Evolutionary conservation across 805 yeast species (phyloP).

Genomic region (Danielia reshetovae): DNA sequence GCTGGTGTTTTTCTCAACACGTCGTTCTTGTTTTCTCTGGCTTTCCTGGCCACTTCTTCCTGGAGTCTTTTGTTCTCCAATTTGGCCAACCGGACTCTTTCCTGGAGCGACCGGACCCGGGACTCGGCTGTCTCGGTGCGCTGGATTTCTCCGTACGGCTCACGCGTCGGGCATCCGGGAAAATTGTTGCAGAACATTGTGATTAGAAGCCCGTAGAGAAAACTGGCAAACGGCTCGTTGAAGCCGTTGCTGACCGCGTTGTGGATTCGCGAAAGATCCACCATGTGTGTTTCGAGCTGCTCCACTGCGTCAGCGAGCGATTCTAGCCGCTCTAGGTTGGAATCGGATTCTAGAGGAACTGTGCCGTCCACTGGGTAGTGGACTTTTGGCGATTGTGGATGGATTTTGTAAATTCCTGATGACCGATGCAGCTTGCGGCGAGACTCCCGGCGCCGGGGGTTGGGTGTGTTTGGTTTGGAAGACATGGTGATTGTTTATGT

Average conservation of each 20-base stretch:
- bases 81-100: conserved; percentile 17
- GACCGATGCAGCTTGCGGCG: conserved; percentile 22
- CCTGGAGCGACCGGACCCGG: conserved; percentile 20
- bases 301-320: conserved; percentile 39
- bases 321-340: conserved; percentile 38
- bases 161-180: conserved; percentile 36
- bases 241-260: conserved; percentile 54
- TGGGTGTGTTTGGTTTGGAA: conserved; percentile 12
- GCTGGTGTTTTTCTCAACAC: background rate
- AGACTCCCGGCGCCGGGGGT: conserved; percentile 3
- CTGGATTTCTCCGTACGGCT: conserved; percentile 29
- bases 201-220: conserved; percentile 74
- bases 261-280: conserved; percentile 56
- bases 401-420: conserved; percentile 18
- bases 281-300: conserved; percentile 57
- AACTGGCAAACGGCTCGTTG: conserved; percentile 75
- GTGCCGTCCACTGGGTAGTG: conserved; percentile 40
- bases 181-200: conserved; percentile 89
- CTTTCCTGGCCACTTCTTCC: background rate
- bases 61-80: conserved; percentile 16
- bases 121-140: conserved; percentile 9
- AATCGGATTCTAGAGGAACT: conserved; percentile 40
- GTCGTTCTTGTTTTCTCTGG: background rate
- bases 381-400: conserved; percentile 39
- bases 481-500: conserved; percentile 1